Evolutionary conservation across 2,329 filamentous ascomycete species (phyloP).

Genomic region (Fusarium pseudonygamai): DNA sequence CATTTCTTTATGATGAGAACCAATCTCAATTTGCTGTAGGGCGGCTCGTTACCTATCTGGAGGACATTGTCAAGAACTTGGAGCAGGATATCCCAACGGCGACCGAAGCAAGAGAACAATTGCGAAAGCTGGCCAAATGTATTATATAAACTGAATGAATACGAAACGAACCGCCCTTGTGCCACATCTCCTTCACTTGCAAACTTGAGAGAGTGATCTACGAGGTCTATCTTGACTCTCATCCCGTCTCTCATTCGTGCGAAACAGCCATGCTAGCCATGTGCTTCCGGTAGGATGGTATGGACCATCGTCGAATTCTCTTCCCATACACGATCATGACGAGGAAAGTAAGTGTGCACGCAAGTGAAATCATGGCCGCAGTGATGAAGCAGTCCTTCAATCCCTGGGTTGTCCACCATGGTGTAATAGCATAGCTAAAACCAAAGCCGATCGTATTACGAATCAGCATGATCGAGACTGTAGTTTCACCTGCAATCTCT

Average conservation of each 20-base stretch:
- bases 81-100: background rate
- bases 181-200: no score
- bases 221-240: no score
- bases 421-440: background rate
- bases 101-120: background rate
- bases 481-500: background rate
- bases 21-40: background rate
- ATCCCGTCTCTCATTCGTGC: background rate
- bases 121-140: background rate
- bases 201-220: accelerated
- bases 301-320: background rate
- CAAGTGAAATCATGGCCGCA: background rate
- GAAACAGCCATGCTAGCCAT: background rate
- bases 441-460: slow-evolving; percentile 1
- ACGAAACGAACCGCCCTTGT: background rate
- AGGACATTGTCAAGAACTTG: background rate
- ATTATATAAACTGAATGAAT: background rate
- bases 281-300: background rate
- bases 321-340: background rate
- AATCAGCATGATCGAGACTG: background rate
- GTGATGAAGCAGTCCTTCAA: background rate
- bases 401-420: slow-evolving; percentile 1
- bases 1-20: background rate
- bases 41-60: background rate
- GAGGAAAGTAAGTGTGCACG: background rate